Evolutionary conservation across 306 rosid genomes (phyloP).

Genomic region (Malus asiatica): DNA sequence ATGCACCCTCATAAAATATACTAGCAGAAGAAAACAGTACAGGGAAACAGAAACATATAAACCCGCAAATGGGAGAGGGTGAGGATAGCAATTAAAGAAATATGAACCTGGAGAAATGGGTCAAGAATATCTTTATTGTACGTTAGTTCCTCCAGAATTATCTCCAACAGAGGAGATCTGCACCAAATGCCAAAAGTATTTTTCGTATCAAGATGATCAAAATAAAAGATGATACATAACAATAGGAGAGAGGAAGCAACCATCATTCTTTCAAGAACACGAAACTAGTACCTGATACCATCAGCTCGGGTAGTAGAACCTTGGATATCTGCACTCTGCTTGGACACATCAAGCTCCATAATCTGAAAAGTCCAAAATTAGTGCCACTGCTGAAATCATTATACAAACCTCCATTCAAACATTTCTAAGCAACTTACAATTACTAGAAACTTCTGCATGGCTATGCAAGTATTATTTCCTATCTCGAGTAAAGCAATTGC

Average conservation of each 20-base stretch:
- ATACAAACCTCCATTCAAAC: neutral
- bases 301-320: constrained; percentile 71
- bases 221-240: neutral
- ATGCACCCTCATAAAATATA: constrained; percentile 19
- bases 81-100: constrained; percentile 1
- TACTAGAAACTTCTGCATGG: constrained; percentile 50
- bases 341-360: constrained; percentile 69
- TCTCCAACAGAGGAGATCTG: constrained; percentile 73
- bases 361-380: constrained; percentile 45
- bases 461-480: constrained; percentile 43
- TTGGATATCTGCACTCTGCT: constrained; percentile 55
- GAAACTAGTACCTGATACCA: constrained; percentile 53
- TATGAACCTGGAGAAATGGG: constrained; percentile 67
- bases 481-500: constrained; percentile 52
- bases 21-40: neutral
- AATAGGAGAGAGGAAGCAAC: neutral
- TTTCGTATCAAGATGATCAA: neutral
- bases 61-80: neutral
- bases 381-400: constrained; percentile 9
- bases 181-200: constrained; percentile 25
- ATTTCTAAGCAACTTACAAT: constrained; percentile 39
- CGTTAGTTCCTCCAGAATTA: constrained; percentile 72
- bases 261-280: constrained; percentile 1
- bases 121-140: constrained; percentile 47
- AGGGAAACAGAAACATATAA: neutral